Conservation (phyloP, 805 yeast species). For the Starmerella asiatica region DNA sequence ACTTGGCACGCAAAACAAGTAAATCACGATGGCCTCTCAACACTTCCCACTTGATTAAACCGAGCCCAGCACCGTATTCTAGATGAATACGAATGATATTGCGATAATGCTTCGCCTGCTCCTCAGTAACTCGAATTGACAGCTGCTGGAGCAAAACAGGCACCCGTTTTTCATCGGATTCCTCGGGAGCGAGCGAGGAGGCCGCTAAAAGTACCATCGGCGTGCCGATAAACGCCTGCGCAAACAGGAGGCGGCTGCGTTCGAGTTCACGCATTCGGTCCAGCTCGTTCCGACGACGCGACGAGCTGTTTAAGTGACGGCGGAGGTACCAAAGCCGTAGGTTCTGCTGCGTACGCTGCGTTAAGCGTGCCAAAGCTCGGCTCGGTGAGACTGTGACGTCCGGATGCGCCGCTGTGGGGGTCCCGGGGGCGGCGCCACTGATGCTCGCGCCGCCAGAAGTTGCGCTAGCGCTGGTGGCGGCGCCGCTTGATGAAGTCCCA, state of each 20-base stretch:
- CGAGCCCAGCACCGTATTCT: constrained; percentile 81
- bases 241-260: constrained; percentile 24
- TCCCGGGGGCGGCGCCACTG: no score
- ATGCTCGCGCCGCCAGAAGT: no score
- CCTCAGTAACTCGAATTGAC: constrained; percentile 42
- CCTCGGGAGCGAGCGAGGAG: constrained; percentile 62
- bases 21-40: constrained; percentile 61
- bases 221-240: constrained; percentile 47
- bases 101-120: constrained; percentile 31
- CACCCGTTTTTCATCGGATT: constrained; percentile 45
- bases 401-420: background rate
- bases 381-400: constrained; percentile 3
- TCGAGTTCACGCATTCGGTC: constrained; percentile 18
- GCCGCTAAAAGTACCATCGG: constrained; percentile 60
- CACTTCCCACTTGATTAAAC: constrained; percentile 67
- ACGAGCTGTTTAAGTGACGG: constrained; percentile 1
- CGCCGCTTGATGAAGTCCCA: no score
- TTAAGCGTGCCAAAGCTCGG: constrained; percentile 11
- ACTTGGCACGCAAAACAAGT: constrained; percentile 51
- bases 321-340: constrained; percentile 16
- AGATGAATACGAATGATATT: constrained; percentile 49
- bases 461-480: no score
- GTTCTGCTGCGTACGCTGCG: constrained; percentile 18
- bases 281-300: constrained; percentile 14
- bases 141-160: constrained; percentile 67